Evolutionary conservation across 768 basidiomycete genomes (phyloP).

Genomic region (Suillus sp.): DNA sequence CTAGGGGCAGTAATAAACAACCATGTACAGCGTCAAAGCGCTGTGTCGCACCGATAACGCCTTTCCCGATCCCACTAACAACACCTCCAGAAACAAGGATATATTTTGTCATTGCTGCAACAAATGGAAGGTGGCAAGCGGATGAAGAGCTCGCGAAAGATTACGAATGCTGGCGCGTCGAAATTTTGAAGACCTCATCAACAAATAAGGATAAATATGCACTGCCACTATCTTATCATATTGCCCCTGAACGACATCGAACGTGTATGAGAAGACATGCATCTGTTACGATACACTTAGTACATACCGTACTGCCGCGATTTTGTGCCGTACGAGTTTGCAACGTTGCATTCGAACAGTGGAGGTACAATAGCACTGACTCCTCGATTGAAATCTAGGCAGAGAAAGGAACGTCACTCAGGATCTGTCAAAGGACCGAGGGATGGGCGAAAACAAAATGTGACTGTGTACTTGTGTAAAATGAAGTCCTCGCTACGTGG

Average conservation of each 20-base stretch:
- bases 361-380: neutral
- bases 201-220: conserved; percentile 8
- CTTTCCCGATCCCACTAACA: conserved; percentile 98
- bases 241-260: neutral
- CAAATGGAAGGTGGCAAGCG: conserved; percentile 15
- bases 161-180: conserved; percentile 18
- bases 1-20: conserved; percentile 47
- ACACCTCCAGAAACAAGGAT: conserved; percentile 97
- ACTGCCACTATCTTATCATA: conserved; percentile 16
- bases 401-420: neutral
- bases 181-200: conserved; percentile 14
- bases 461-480: neutral
- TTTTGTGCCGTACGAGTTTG: conserved; percentile 65
- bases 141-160: conserved; percentile 16
- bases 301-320: conserved; percentile 18
- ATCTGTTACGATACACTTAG: conserved; percentile 24
- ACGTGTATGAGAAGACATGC: neutral
- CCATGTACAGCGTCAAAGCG: conserved; percentile 17
- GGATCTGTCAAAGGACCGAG: neutral
- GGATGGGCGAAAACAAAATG: neutral
- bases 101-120: conserved; percentile 81
- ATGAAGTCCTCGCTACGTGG: neutral
- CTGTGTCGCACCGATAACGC: conserved; percentile 83
- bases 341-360: neutral
- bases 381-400: neutral